Conservation (phyloP, 306 rosid genomes). For the Mimosa bimucronata region DNA sequence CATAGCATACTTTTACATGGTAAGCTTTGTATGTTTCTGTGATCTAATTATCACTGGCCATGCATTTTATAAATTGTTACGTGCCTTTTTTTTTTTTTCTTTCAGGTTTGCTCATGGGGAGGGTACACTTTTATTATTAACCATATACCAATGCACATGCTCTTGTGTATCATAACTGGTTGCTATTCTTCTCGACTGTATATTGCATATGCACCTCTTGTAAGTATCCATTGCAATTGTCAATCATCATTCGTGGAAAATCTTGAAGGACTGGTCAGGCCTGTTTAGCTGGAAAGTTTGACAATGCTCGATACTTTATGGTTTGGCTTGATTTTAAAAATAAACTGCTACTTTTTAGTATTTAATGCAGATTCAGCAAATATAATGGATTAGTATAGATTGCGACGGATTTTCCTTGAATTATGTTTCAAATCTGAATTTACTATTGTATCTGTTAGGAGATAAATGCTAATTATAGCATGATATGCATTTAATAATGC, state of each 20-base stretch:
- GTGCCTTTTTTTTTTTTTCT: slow-evolving; percentile 34
- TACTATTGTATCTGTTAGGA: slow-evolving; percentile 14
- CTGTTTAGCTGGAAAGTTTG: slow-evolving; percentile 8
- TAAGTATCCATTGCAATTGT: slow-evolving; percentile 53
- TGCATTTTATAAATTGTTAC: slow-evolving; percentile 23
- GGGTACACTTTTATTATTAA: slow-evolving; percentile 98
- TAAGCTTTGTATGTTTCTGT: slow-evolving; percentile 41
- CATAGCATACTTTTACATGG: slow-evolving; percentile 97
- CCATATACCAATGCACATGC: slow-evolving; percentile 97
- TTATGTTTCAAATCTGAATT: background rate
- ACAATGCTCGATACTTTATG: slow-evolving; percentile 8
- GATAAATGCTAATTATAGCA: slow-evolving; percentile 17
- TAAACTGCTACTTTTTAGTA: slow-evolving; percentile 22
- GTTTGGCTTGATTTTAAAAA: slow-evolving; percentile 18
- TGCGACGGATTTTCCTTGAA: background rate
- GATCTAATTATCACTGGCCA: slow-evolving; percentile 32
- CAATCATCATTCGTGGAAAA: background rate
- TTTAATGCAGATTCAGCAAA: slow-evolving; percentile 4
- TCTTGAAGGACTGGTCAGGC: background rate
- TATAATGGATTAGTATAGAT: slow-evolving; percentile 13
- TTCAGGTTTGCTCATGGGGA: slow-evolving; percentile 99
- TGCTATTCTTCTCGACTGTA: slow-evolving; percentile 92
- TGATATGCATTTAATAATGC: slow-evolving; percentile 1
- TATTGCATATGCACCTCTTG: slow-evolving; percentile 94
- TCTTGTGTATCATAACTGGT: slow-evolving; percentile 90